These are phyloP conservation scores for Pythium folliculosum DNA, from an alignment of 352 stramenopile genomes.

Conservation along the genomic window DNA sequence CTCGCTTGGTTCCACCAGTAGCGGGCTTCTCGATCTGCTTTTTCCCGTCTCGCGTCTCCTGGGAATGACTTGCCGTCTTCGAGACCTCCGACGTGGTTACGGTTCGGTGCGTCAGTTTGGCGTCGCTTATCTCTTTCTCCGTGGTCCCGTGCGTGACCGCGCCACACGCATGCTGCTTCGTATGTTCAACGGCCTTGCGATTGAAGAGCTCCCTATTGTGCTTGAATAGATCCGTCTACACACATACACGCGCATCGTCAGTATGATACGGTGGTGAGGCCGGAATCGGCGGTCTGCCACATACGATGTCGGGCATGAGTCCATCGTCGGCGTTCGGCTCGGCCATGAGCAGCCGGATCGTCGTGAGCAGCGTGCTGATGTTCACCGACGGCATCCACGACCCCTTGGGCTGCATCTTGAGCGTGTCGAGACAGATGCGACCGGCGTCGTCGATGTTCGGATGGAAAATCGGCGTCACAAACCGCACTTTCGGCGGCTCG, in stretches of 20 bases:
- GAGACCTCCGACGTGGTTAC: neutral
- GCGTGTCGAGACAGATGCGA: constrained; percentile 89
- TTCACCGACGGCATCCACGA: constrained; percentile 93
- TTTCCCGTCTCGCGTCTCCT: neutral
- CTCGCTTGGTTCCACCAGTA: neutral
- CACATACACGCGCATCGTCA: neutral
- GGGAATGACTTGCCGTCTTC: neutral
- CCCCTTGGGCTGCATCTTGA: constrained; percentile 92
- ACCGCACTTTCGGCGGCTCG: constrained; percentile 79
- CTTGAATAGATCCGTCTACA: constrained; percentile 79
- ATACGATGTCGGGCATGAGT: constrained; percentile 88
- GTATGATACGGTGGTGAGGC: neutral
- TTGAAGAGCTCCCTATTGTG: constrained; percentile 76
- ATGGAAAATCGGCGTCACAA: constrained; percentile 82
- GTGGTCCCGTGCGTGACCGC: neutral
- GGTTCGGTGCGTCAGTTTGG: neutral
- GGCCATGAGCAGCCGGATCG: constrained; percentile 89
- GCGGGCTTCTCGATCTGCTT: neutral
- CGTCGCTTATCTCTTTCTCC: neutral
- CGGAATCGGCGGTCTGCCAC: neutral
- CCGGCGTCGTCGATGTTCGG: constrained; percentile 86
- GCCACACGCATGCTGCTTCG: constrained; percentile 43
- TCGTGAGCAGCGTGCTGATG: constrained; percentile 89
- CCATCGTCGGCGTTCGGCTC: constrained; percentile 91
- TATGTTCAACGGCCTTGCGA: constrained; percentile 64